These are phyloP conservation scores for Heliamphora pulchella DNA, from an alignment of 179 eudicot genomes.

Conservation along the genomic window DNA sequence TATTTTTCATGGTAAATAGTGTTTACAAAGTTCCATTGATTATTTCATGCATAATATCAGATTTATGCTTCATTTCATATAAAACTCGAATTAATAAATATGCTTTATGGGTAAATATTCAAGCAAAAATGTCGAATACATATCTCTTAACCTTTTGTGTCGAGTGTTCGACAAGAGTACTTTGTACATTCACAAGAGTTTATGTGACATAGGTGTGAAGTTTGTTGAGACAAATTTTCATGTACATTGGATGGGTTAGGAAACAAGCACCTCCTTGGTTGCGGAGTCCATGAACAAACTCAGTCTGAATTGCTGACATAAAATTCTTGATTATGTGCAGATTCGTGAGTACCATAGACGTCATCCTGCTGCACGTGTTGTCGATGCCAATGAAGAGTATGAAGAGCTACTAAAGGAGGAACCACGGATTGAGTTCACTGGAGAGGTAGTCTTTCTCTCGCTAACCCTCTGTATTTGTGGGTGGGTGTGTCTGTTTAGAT, in stretches of 20 bases:
- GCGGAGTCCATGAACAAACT: not conserved
- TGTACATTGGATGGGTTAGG: too few species aligned
- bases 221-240: not conserved
- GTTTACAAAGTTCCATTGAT: too few species aligned
- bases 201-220: not conserved
- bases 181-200: too few species aligned
- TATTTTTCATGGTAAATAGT: too few species aligned
- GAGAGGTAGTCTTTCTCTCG: slow-evolving; percentile 50
- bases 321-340: slow-evolving; percentile 35
- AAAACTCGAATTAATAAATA: too few species aligned
- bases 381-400: slow-evolving; percentile 69
- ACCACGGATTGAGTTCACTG: slow-evolving; percentile 81
- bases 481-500: not conserved
- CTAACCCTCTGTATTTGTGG: not conserved
- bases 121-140: too few species aligned
- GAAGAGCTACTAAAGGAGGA: slow-evolving; percentile 90
- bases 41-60: too few species aligned
- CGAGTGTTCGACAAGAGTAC: too few species aligned
- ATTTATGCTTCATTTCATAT: too few species aligned
- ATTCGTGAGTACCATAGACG: slow-evolving; percentile 96
- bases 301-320: not conserved
- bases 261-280: not conserved
- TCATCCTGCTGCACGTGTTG: slow-evolving; percentile 78
- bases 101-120: too few species aligned
- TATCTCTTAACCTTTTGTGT: too few species aligned